Base-by-base conservation (phyloP, 306 rosid genomes). In the Citrullus mucosospermus region DNA sequence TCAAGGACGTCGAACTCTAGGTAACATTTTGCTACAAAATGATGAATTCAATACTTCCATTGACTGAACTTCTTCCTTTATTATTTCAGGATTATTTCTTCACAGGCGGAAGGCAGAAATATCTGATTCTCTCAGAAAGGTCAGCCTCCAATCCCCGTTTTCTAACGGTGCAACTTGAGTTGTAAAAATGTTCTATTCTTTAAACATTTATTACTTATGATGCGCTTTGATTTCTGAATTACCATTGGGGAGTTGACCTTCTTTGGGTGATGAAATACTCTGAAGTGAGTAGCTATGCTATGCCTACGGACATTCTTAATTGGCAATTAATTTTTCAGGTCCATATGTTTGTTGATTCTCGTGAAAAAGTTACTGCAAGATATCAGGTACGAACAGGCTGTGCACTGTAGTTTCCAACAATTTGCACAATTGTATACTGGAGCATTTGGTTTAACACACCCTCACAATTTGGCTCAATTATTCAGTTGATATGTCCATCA, bases 341-440 rank as follows among this genome's bases (percentile, higher is more conserved):
- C 78, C 98, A 92, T 78, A 85, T 92, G 96, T 92, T 85, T 69
- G 89, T 91, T 3, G 96, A 91, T 71, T 85, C 87, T 48, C 92
- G 94, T 0, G 94, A 91, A 83, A 91, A 95, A 87, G 99, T 95
- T 81, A 95, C 97, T 6, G 99, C 97, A 22, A 97, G 96, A 28
- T 95, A 89, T 82, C 97, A 92, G 99, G 99, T 95, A 88, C 72
- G 28, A 25, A 77, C 53, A 70, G 20, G 65, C 32, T 14, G 25
- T 46, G 41, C 59, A 28, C 38, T 48, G 22, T 20, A 41, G 74
- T 67, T 39, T 41, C 28, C 4, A 17, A 46, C 18, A n/a, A 8
- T 46, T 44, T 22, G 57, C 36, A 11, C 56, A 20, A 46, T 14
- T 50, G 15, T 50, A 50, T 72, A 50, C 13, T 56, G 20, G 13